Percentiles rank a stretch among this genome's conserved stretches.
Conservation (phyloP, 345 rosid genomes). For the Pistacia atlantica region DNA sequence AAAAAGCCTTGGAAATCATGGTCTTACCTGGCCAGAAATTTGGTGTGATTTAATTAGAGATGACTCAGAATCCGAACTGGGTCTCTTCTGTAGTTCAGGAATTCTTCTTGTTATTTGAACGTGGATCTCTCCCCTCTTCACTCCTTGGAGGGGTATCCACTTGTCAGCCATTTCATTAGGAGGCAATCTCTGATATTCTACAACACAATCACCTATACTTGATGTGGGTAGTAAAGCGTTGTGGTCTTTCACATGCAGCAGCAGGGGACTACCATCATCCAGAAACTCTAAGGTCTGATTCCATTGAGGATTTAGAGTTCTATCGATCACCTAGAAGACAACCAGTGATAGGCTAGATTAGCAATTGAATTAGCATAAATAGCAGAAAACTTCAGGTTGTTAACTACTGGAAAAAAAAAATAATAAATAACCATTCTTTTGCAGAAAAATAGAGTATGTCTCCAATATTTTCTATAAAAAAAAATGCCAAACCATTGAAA, state of each 20-base stretch:
- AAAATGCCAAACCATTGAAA: no score
- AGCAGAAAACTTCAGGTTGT: neutral
- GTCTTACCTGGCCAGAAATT: slow-evolving; percentile 54
- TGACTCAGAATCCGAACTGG: slow-evolving; percentile 54
- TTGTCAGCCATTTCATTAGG: slow-evolving; percentile 80
- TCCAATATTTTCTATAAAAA: no score
- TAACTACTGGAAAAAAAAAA: neutral
- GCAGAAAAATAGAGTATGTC: neutral
- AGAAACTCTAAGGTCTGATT: slow-evolving; percentile 90
- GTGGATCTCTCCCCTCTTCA: slow-evolving; percentile 82
- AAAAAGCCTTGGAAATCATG: neutral
- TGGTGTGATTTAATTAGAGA: slow-evolving; percentile 60
- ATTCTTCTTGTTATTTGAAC: slow-evolving; percentile 74
- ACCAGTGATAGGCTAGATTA: slow-evolving; percentile 5
- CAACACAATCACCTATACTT: slow-evolving; percentile 80
- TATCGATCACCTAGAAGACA: slow-evolving; percentile 64
- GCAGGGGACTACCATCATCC: slow-evolving; percentile 73
- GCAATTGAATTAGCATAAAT: neutral
- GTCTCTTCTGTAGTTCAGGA: slow-evolving; percentile 51
- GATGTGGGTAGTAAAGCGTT: slow-evolving; percentile 82
- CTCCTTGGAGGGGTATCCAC: slow-evolving; percentile 99
- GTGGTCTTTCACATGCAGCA: slow-evolving; percentile 85
- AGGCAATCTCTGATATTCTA: slow-evolving; percentile 84
- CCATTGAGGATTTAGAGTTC: slow-evolving; percentile 83
- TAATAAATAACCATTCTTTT: neutral